These are phyloP conservation scores for Fonsecaea pedrosoi DNA, from an alignment of 2,329 filamentous ascomycete species.

Conservation along the genomic window DNA sequence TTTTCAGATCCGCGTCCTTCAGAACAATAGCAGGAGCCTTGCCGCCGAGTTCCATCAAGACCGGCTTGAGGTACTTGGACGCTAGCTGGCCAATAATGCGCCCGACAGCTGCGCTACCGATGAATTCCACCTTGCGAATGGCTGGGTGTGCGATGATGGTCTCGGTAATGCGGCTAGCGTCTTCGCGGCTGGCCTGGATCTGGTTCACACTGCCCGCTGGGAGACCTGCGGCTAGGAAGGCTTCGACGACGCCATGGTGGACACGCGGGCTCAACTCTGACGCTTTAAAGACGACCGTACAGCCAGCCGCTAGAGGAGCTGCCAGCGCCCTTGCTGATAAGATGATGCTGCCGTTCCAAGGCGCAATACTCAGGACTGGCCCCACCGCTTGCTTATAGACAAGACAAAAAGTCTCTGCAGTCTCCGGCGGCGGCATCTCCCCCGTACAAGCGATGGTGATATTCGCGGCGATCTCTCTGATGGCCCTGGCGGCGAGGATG, in stretches of 20 bases:
- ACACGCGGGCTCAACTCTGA: conserved; percentile 70
- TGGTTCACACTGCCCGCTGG: conserved; percentile 76
- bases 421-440: conserved; percentile 42
- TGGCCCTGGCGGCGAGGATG: conserved; percentile 6
- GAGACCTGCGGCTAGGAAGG: conserved; percentile 75
- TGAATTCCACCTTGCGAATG: conserved; percentile 79
- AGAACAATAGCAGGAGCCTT: conserved; percentile 83
- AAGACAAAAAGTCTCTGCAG: conserved; percentile 38
- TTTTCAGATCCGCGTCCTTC: conserved; percentile 76
- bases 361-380: conserved; percentile 18
- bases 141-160: conserved; percentile 70
- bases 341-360: conserved; percentile 30
- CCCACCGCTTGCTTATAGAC: conserved; percentile 45
- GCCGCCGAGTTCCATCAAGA: conserved; percentile 89
- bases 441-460: conserved; percentile 22
- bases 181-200: conserved; percentile 64
- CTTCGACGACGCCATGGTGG: conserved; percentile 66
- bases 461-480: conserved; percentile 23
- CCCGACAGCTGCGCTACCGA: conserved; percentile 75
- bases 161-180: conserved; percentile 71
- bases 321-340: conserved; percentile 16
- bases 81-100: conserved; percentile 73
- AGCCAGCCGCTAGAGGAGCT: conserved; percentile 59
- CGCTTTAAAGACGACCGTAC: conserved; percentile 76
- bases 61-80: conserved; percentile 79